Conservation (phyloP, 148 eudicot genomes). For the Limonium bicolor region DNA sequence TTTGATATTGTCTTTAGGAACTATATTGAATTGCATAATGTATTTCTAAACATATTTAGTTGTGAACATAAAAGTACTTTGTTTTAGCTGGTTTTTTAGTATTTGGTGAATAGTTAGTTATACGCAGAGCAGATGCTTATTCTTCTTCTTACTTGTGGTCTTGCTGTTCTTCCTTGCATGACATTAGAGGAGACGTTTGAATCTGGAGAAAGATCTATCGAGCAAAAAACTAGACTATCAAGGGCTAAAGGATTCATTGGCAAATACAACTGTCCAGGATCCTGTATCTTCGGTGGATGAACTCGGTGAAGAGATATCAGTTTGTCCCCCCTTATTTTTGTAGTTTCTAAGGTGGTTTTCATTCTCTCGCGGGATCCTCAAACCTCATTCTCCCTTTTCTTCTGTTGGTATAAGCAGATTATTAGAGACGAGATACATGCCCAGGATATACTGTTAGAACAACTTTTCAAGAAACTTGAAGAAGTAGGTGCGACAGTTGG, state of each 20-base stretch:
- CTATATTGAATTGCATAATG: too few species aligned
- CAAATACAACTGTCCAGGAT: slow-evolving; percentile 35
- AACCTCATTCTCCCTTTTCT: background rate
- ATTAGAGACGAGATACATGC: slow-evolving; percentile 30
- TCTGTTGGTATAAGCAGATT: background rate
- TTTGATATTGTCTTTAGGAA: too few species aligned
- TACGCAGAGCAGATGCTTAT: background rate
- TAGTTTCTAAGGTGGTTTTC: background rate
- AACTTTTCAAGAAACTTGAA: slow-evolving; percentile 17
- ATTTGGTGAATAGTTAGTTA: too few species aligned
- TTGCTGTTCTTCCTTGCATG: background rate
- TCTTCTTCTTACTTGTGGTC: slow-evolving; percentile 5
- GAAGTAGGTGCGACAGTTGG: slow-evolving; percentile 40
- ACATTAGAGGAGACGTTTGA: slow-evolving; percentile 40
- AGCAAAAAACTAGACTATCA: slow-evolving; percentile 40
- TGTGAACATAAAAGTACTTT: too few species aligned
- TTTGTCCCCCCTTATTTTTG: slow-evolving; percentile 19
- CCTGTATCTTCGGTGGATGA: slow-evolving; percentile 58
- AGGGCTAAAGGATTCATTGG: slow-evolving; percentile 38
- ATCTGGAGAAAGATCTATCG: slow-evolving; percentile 21
- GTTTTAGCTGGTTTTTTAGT: too few species aligned
- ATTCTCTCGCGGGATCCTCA: background rate
- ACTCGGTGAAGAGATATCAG: slow-evolving; percentile 53
- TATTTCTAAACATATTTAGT: too few species aligned
- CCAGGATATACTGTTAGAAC: slow-evolving; percentile 29